Conservation (phyloP, 768 basidiomycete genomes). For the Antrodiella citrinella region DNA sequence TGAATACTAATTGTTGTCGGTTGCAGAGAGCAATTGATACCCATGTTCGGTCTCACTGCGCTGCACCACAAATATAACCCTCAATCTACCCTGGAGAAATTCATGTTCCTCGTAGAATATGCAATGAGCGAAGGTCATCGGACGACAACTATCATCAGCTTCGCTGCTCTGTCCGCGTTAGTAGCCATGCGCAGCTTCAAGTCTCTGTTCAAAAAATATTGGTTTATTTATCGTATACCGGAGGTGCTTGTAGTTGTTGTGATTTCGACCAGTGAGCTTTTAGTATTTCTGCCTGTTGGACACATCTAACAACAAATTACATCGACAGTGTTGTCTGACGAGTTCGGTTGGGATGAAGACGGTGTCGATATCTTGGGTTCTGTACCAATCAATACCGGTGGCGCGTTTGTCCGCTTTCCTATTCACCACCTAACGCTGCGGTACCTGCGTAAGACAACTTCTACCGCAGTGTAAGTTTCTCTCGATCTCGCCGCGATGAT, state of each 20-base stretch:
- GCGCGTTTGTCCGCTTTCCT: constrained; percentile 68
- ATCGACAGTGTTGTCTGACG: constrained; percentile 56
- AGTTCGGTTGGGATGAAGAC: constrained; percentile 64
- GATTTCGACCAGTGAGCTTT: constrained; percentile 69
- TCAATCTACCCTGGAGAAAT: constrained; percentile 67
- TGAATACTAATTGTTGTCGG: too few relatives aligned
- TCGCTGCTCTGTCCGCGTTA: constrained; percentile 58
- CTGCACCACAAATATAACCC: constrained; percentile 50
- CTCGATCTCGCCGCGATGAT: not conserved
- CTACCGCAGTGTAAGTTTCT: constrained; percentile 63
- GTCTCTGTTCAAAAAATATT: constrained; percentile 46
- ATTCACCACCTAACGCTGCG: constrained; percentile 48
- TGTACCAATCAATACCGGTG: constrained; percentile 55
- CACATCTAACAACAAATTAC: constrained; percentile 1
- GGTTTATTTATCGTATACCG: constrained; percentile 74
- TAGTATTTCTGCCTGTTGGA: not conserved
- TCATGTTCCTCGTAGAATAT: constrained; percentile 63
- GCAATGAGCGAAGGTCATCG: constrained; percentile 48
- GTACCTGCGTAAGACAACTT: constrained; percentile 73
- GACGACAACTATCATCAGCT: constrained; percentile 68
- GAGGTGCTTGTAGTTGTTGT: constrained; percentile 89
- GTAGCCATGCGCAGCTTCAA: constrained; percentile 55
- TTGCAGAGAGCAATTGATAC: constrained; percentile 71
- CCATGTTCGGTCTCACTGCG: constrained; percentile 75
- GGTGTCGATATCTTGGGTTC: constrained; percentile 82